Evolutionary conservation across 1,139 yeast genomes (phyloP), one percentile per base, ranked within the genome.

Genomic region (Sugiyamaella castrensis): DNA sequence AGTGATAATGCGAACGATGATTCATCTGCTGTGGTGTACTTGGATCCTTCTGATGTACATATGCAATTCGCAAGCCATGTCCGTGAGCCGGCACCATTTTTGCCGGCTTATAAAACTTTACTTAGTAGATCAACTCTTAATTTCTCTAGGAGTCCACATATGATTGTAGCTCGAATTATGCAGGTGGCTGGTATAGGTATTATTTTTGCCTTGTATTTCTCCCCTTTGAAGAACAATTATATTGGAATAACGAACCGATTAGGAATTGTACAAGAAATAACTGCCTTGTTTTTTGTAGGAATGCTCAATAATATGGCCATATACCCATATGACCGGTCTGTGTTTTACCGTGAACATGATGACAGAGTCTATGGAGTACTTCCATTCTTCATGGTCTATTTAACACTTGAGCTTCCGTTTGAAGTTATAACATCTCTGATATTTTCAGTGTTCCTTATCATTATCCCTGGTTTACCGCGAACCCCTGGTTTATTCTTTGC

Each of bases 261-360:
- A 15, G 96, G 96, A 3, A 69, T 87, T 44, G 75, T 84, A 7
- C 96, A 87, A 65, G 88, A 86, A 61, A 76, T 83, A 2, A 72
- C 84, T 19, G 81, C 88, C 27, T 66, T 87, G 44, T 87, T 84
- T 61, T 88, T 82, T 64, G 82, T 83, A 45, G 96, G 96, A 1
- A 80, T 87, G 74, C 73, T 87, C 43, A 85, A 84, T 59, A 87
- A 87, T 60, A 71, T 87, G 60, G 78, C 92, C 1, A 74, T 84
- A 9, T 88, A 83, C 62, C 95, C 95, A 2, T 64, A 71, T 12
- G 95, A 87, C 59, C 71, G 91, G 55, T 77, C 83, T 54, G 79
- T 84, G 43, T 87, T 87, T 64, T 87, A 85, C 61, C 86, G 85
- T 53, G 96, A 88, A 60, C 82, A 79, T 58, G 77, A 77, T 53